Percentiles rank a stretch among this genome's conserved stretches.
These are phyloP conservation scores for Yarrowia keelungensis DNA, from an alignment of 805 yeast genomes.

Conservation along the genomic window DNA sequence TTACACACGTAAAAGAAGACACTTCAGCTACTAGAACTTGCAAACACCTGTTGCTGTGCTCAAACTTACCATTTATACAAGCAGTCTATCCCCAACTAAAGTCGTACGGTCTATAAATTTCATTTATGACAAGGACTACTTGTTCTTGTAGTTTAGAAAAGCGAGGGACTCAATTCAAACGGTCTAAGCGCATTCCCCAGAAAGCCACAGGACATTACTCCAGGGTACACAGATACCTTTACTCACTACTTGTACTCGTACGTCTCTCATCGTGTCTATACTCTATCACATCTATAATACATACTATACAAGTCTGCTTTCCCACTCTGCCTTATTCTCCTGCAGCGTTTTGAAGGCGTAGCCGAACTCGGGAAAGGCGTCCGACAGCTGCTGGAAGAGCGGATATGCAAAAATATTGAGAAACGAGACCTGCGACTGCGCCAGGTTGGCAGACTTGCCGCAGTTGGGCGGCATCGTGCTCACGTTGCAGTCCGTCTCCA, in stretches of 20 bases:
- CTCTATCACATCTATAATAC: slow-evolving; percentile 35
- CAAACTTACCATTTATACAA: too few relatives aligned
- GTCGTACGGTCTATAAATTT: background rate
- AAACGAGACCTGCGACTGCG: slow-evolving; percentile 81
- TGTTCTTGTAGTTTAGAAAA: too few relatives aligned
- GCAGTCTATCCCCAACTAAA: too few relatives aligned
- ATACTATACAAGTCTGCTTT: slow-evolving; percentile 39
- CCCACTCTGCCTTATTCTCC: slow-evolving; percentile 33
- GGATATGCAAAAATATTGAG: slow-evolving; percentile 80
- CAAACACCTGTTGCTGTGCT: too few relatives aligned
- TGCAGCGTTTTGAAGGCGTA: slow-evolving; percentile 32
- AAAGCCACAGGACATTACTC: background rate
- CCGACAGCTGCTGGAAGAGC: slow-evolving; percentile 70
- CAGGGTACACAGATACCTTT: background rate
- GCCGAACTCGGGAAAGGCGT: slow-evolving; percentile 58
- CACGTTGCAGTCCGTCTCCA: slow-evolving; percentile 55
- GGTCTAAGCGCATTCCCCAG: background rate
- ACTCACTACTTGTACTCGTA: too few relatives aligned
- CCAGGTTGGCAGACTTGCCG: slow-evolving; percentile 50
- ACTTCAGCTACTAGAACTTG: too few relatives aligned
- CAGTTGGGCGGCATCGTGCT: slow-evolving; percentile 39
- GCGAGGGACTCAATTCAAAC: too few relatives aligned
- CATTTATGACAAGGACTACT: background rate
- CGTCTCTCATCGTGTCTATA: background rate
- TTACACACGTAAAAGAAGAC: too few relatives aligned